Conservation (phyloP, 768 basidiomycete genomes). For the Rhodotorula babjevae region DNA sequence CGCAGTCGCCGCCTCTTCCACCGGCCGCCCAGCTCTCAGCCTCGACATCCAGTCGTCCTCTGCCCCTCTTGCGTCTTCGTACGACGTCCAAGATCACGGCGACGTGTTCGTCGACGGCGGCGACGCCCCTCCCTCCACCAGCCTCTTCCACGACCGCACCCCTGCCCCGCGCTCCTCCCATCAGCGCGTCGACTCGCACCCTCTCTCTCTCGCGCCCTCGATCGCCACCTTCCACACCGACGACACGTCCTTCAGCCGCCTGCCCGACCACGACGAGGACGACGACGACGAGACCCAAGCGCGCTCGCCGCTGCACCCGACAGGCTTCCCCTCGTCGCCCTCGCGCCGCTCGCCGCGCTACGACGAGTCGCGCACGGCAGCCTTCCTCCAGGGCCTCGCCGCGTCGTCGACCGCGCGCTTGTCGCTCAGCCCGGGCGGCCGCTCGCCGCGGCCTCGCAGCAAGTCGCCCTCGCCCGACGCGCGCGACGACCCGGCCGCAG, state of each 20-base stretch:
- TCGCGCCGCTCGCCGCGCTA: neutral
- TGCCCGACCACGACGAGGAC: neutral
- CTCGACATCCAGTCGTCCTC: neutral
- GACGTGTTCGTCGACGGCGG: neutral
- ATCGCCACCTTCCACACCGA: neutral
- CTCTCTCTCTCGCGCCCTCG: slow-evolving; percentile 5
- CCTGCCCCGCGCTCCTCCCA: neutral
- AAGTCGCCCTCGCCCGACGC: neutral
- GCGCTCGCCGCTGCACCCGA: slow-evolving; percentile 17
- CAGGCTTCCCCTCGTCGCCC: neutral
- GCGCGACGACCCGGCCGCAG: neutral
- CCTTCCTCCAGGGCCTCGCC: neutral
- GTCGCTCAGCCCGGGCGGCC: neutral
- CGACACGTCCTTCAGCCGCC: neutral
- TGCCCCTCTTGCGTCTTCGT: neutral
- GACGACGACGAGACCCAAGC: slow-evolving; percentile 9
- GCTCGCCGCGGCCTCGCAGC: neutral
- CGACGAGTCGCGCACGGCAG: neutral
- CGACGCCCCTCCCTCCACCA: neutral
- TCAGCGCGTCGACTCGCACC: slow-evolving; percentile 12
- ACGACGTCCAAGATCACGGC: neutral
- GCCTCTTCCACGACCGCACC: neutral
- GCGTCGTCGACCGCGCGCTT: neutral
- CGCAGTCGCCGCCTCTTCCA: neutral
- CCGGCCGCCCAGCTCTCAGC: neutral